Base-by-base conservation (phyloP, 2,329 filamentous ascomycete species). In the Apiospora pterosperma region DNA sequence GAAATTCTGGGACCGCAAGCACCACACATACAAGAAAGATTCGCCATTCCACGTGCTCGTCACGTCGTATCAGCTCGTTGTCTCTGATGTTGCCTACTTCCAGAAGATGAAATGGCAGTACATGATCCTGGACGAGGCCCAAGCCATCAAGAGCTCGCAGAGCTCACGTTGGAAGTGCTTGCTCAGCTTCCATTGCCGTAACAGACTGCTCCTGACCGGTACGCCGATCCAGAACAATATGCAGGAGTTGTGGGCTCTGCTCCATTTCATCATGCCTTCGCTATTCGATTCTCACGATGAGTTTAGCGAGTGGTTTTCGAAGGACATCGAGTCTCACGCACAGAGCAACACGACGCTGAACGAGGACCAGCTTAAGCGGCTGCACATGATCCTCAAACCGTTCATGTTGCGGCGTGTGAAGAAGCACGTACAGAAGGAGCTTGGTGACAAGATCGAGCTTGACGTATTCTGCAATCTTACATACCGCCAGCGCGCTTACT, bases 191-290 rank as follows among this genome's bases (percentile, higher is more conserved):
- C 92, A 96, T 76, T 98, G 95, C 80, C 91, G 96, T 66, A 99
- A 98, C 79, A 89, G 96, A 70, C 86, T 99, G 59, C 82, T 99
- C 55, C 86, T 99, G 23, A 99, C 96, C 0, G 96, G 96, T 80
- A 99, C 96, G 0, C 96, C 96, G 3, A 98, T 99, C 69, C 96
- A 99, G 78, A 99, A 99, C 82, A 99, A 98, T 84, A 99, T 99
- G 96, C 96, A 98, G 79, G 95, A 99, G 79, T 80, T 99, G 65
- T 99, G 96, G 96, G 96, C 96, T 36, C 80, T 99, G 69, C 85
- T 99, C 23, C 96, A 99, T 84, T 99, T 99, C 81, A 98, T 98
- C 81, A 98, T 99, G 96, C 96, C 96, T n/a, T 97, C 92, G 52
- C 84, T 99, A 62, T 99, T 99, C 78, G 96, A 96, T 77, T 95